Percentiles rank a stretch among this genome's conserved stretches.
Conservation (phyloP, 257 asterid genomes). For the Solanum medicagineum region DNA sequence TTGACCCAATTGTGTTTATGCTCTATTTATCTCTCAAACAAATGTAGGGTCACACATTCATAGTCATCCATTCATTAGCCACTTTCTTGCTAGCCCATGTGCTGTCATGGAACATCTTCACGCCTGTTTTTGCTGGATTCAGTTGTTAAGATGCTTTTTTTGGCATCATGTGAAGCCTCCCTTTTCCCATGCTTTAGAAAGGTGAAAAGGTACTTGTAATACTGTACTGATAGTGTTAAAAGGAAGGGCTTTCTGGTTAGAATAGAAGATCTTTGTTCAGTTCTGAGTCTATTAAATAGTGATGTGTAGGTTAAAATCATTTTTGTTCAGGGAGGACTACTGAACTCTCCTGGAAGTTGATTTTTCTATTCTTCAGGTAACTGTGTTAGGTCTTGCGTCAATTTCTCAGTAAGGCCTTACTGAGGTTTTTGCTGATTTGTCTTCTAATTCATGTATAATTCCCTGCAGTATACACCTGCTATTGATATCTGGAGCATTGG, state of each 20-base stretch:
- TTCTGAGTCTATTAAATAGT: conserved; percentile 37
- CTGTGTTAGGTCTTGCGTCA: conserved; percentile 39
- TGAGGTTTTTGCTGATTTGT: not conserved
- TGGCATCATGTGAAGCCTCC: not conserved
- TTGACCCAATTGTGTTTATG: not conserved
- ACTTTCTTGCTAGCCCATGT: not conserved
- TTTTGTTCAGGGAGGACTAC: conserved; percentile 90
- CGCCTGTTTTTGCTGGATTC: not conserved
- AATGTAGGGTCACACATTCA: not conserved
- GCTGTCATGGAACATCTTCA: not conserved
- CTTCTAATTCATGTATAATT: not conserved
- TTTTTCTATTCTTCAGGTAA: conserved; percentile 69
- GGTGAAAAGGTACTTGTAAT: not conserved
- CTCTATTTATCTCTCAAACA: not conserved
- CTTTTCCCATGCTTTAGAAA: not conserved
- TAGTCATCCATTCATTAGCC: not conserved
- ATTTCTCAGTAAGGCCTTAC: conserved; percentile 18
- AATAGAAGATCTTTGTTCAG: conserved; percentile 2
- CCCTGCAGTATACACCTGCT: conserved; percentile 88
- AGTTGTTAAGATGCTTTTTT: not conserved
- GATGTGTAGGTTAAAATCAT: conserved; percentile 68
- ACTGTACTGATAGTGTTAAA: not conserved
- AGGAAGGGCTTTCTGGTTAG: not conserved
- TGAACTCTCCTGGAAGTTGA: conserved; percentile 88
- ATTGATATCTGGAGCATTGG: conserved; percentile 90